Percentiles rank a stretch among this genome's conserved stretches.
Evolutionary conservation across 2,329 filamentous ascomycete genomes (phyloP).

Genomic region (Iodosphaeria phyllophila): DNA sequence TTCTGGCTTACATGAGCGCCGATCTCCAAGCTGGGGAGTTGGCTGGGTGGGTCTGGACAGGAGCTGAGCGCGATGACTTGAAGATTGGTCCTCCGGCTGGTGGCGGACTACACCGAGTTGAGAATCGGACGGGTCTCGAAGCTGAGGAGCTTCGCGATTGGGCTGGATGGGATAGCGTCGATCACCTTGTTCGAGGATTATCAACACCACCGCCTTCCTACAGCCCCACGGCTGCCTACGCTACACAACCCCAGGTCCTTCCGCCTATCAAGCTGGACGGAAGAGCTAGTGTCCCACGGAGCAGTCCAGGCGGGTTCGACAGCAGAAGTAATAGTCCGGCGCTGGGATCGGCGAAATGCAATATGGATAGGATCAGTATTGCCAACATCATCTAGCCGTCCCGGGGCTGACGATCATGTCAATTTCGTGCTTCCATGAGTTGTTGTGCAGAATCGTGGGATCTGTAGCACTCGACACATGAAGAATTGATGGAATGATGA

Average conservation of each 20-base stretch:
- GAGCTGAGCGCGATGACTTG: constrained; percentile 29
- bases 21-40: constrained; percentile 71
- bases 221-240: constrained; percentile 9
- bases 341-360: constrained; percentile 15
- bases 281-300: constrained; percentile 7
- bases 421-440: no score
- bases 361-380: constrained; percentile 24
- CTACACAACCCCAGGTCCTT: constrained; percentile 11
- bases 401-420: no score
- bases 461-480: no score
- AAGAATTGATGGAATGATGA: no score
- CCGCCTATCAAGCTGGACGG: constrained; percentile 15
- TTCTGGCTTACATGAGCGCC: constrained; percentile 69
- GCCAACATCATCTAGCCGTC: constrained; percentile 26
- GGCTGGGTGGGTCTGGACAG: constrained; percentile 68
- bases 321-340: constrained; percentile 12
- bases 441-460: no score
- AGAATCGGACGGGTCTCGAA: constrained; percentile 30
- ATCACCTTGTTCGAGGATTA: constrained; percentile 40
- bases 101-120: constrained; percentile 23
- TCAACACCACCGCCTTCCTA: constrained; percentile 14
- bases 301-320: constrained; percentile 3
- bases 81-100: constrained; percentile 12
- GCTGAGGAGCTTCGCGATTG: constrained; percentile 46
- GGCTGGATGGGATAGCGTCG: constrained; percentile 65